A percentile compares a stretch with the other conserved stretches of the same genome.
These are phyloP conservation scores for Xylaria sp. DNA, from an alignment of 2,329 filamentous ascomycete genomes.

Conservation along the genomic window DNA sequence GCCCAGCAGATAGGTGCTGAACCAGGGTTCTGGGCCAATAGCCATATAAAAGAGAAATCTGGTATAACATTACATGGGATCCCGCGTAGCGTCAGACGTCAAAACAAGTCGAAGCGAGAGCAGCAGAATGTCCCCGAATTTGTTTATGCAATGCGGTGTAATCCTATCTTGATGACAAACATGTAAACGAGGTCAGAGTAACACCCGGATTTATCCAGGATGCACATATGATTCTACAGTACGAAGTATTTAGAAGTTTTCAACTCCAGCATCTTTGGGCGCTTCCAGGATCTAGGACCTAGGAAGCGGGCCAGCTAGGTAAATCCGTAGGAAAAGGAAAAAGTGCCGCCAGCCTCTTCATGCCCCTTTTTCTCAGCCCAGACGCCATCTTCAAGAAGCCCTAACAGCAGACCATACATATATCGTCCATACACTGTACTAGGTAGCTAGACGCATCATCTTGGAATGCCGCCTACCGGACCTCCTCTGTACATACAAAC, in stretches of 20 bases:
- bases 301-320: neutral
- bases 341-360: neutral
- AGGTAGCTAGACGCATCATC: neutral
- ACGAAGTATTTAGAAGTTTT: too few species aligned
- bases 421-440: neutral
- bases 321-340: neutral
- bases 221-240: neutral
- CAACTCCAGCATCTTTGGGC: too few species aligned
- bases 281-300: neutral
- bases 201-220: neutral
- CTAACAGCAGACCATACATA: neutral
- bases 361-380: neutral
- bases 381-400: neutral
- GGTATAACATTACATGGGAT: conserved; percentile 2
- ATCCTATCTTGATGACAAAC: neutral
- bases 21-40: neutral
- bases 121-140: conserved; percentile 10
- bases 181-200: neutral
- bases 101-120: conserved; percentile 2
- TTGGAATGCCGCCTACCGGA: too few species aligned
- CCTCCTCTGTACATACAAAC: neutral
- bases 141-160: neutral
- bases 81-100: neutral
- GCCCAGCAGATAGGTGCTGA: neutral
- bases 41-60: neutral